phyloP scores from a whole-genome alignment of 2,329 filamentous ascomycete species.

The Venturia nashicola region DNA sequence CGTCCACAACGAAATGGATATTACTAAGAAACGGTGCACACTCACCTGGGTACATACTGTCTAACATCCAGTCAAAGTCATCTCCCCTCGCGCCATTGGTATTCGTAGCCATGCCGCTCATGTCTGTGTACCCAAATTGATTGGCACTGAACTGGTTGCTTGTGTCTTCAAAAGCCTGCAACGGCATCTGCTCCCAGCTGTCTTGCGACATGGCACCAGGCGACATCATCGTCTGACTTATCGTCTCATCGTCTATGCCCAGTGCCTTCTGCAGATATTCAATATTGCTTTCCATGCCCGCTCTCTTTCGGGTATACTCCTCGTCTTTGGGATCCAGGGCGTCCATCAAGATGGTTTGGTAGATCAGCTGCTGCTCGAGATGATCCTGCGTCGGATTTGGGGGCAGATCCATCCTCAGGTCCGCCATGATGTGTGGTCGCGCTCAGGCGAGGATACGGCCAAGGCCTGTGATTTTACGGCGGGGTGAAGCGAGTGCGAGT shows the following conservation, averaged over 20 bases:
- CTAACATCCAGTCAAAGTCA: not conserved
- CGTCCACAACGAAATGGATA: not conserved
- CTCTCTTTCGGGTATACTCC: conserved; percentile 16
- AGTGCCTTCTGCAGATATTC: conserved; percentile 11
- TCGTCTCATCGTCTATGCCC: not conserved
- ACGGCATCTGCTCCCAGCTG: conserved; percentile 1
- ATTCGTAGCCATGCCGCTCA: not conserved
- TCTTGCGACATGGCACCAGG: not conserved
- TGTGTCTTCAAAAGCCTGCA: not conserved
- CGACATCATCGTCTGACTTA: not conserved
- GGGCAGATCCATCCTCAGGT: not conserved
- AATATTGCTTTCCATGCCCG: conserved; percentile 15
- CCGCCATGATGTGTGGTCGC: not conserved
- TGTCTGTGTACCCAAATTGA: not conserved
- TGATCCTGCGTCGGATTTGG: conserved; percentile 13
- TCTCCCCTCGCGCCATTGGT: not conserved
- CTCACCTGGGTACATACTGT: not conserved
- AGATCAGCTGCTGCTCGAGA: conserved; percentile 22
- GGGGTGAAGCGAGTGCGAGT: not conserved
- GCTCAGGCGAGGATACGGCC: not conserved
- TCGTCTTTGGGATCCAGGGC: conserved; percentile 20
- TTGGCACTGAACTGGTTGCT: not conserved
- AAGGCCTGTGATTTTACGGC: not conserved
- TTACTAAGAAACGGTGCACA: not conserved
- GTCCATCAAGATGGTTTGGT: conserved; percentile 18